Conservation (phyloP, 202 grass and related monocot genomes). For the Brachypodium distachyon region DNA sequence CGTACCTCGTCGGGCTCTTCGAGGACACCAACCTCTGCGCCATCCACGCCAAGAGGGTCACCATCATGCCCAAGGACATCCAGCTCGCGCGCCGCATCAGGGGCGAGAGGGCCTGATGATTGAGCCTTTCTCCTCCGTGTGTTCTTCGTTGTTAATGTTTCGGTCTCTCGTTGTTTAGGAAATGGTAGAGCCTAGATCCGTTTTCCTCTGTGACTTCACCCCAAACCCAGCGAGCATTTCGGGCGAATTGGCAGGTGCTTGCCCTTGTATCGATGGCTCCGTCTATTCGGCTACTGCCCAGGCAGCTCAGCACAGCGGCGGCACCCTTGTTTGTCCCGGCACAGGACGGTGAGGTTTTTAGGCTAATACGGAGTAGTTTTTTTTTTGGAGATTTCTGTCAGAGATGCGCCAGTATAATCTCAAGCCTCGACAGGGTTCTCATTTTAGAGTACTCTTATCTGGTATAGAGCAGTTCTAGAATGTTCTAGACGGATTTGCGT, state of each 20-base stretch:
- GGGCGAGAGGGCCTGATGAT: constrained; percentile 61
- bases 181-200: background rate
- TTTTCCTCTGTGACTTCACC: no score
- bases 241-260: background rate
- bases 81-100: constrained; percentile 62
- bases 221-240: background rate
- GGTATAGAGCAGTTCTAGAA: background rate
- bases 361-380: background rate
- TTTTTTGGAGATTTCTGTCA: background rate
- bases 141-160: no score
- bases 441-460: background rate
- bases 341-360: background rate
- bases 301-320: background rate
- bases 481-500: no score
- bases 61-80: constrained; percentile 92
- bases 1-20: constrained; percentile 69
- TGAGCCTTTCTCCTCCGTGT: accelerated
- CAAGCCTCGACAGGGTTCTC: background rate
- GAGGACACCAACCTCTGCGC: constrained; percentile 89
- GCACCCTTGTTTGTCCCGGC: background rate
- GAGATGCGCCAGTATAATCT: background rate
- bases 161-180: background rate
- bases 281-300: background rate
- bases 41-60: constrained; percentile 88
- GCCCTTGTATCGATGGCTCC: background rate